These are phyloP conservation scores for Sugiyamaella paludigena DNA, from an alignment of 1,139 yeast species.

Conservation along the genomic window DNA sequence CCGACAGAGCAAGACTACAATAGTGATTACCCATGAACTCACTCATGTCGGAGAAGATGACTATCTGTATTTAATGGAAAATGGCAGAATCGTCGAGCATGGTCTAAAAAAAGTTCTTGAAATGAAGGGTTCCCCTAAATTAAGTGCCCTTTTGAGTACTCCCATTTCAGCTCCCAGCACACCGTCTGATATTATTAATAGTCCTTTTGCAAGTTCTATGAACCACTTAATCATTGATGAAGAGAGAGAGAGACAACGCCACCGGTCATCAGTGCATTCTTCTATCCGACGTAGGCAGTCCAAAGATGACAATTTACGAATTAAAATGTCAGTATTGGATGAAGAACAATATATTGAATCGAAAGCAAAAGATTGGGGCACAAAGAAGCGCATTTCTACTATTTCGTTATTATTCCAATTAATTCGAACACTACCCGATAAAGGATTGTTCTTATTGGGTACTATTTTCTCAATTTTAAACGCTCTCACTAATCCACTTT, in stretches of 20 bases:
- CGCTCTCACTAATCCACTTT: constrained; percentile 70
- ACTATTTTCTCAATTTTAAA: constrained; percentile 50
- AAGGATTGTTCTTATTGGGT: constrained; percentile 49
- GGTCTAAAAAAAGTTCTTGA: constrained; percentile 44
- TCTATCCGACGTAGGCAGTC: too few species aligned
- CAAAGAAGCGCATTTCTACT: constrained; percentile 11
- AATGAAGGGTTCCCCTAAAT: constrained; percentile 6
- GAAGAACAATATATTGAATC: constrained; percentile 3
- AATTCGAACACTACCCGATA: constrained; percentile 31
- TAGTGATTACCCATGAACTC: constrained; percentile 76
- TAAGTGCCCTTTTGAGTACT: background rate
- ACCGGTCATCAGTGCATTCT: too few species aligned
- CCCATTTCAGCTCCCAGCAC: background rate
- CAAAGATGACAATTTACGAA: too few species aligned
- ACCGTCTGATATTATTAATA: too few species aligned
- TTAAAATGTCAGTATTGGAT: background rate
- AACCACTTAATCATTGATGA: background rate
- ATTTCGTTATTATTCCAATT: background rate
- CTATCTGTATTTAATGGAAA: constrained; percentile 53
- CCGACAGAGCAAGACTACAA: constrained; percentile 70
- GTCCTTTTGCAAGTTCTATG: too few species aligned
- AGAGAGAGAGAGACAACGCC: background rate
- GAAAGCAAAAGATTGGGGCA: constrained; percentile 1
- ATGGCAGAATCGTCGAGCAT: constrained; percentile 51
- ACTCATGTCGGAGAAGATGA: constrained; percentile 55